These are phyloP conservation scores for Magnusiomyces suaveolens DNA, from an alignment of 1,139 yeast species.

Conservation along the genomic window DNA sequence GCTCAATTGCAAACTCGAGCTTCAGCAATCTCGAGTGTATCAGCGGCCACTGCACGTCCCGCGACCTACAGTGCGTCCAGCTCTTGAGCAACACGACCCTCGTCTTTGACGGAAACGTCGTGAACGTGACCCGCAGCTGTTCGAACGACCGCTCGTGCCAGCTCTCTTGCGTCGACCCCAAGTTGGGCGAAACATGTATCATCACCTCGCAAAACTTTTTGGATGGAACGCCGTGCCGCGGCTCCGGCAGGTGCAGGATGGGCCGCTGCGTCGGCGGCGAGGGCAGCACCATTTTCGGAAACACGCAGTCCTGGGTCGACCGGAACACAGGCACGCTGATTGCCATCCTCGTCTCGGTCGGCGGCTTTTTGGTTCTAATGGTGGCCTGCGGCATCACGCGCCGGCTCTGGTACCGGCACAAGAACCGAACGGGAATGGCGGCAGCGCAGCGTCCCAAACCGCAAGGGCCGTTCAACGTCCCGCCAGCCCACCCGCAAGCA, in stretches of 20 bases:
- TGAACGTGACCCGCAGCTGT: constrained; percentile 29
- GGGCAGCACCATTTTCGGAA: constrained; percentile 3
- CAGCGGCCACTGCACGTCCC: constrained; percentile 34
- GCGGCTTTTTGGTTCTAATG: constrained; percentile 12
- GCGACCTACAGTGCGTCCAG: constrained; percentile 31
- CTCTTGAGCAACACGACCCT: constrained; percentile 26
- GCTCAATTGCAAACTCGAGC: constrained; percentile 19
- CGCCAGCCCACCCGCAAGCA: constrained; percentile 30
- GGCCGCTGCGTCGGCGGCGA: constrained; percentile 29
- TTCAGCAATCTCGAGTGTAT: constrained; percentile 26
- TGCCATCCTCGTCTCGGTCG: constrained; percentile 17
- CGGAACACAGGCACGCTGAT: constrained; percentile 16
- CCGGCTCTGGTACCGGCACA: background rate
- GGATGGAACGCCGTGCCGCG: constrained; percentile 34
- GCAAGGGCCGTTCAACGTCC: constrained; percentile 28
- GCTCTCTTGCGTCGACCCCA: constrained; percentile 28
- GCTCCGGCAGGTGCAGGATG: constrained; percentile 27
- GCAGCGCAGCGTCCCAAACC: background rate
- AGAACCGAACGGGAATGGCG: background rate
- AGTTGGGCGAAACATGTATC: constrained; percentile 25
- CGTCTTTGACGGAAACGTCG: constrained; percentile 20
- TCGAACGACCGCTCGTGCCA: constrained; percentile 27
- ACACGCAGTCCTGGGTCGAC: constrained; percentile 15
- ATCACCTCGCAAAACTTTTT: constrained; percentile 29
- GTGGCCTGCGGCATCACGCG: background rate